Evolutionary conservation across 2,329 filamentous ascomycete species (phyloP).

Genomic region (Beauveria sp.): DNA sequence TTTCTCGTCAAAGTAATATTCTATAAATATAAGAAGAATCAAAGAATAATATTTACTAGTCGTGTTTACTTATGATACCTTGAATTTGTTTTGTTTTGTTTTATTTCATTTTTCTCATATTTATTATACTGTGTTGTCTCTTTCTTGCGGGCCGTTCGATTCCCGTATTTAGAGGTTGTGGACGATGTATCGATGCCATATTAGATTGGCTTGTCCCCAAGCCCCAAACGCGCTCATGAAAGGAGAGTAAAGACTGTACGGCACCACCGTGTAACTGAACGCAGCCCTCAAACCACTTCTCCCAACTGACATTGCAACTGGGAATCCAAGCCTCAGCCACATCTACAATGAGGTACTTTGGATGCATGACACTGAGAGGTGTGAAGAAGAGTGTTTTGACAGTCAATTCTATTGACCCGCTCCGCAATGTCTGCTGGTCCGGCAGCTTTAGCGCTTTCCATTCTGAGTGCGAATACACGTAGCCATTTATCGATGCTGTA

Average conservation of each 20-base stretch:
- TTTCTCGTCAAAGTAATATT: no score
- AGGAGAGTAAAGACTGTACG: slow-evolving; percentile 53
- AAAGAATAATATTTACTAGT: no score
- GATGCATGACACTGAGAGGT: slow-evolving; percentile 81
- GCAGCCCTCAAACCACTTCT: slow-evolving; percentile 78
- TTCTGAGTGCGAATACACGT: slow-evolving; percentile 48
- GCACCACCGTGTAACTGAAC: slow-evolving; percentile 57
- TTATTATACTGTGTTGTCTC: no score
- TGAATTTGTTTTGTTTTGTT: no score
- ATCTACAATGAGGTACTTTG: slow-evolving; percentile 74
- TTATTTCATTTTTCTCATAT: no score
- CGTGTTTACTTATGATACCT: no score
- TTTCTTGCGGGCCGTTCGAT: not conserved
- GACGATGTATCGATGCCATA: not conserved
- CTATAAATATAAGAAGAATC: no score
- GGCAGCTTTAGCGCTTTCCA: slow-evolving; percentile 65
- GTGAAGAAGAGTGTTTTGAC: slow-evolving; percentile 74
- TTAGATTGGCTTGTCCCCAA: slow-evolving; percentile 15
- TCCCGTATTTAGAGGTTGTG: not conserved
- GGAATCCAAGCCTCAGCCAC: slow-evolving; percentile 59
- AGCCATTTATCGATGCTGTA: slow-evolving; percentile 53
- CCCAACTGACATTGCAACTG: slow-evolving; percentile 81
- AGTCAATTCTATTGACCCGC: slow-evolving; percentile 55
- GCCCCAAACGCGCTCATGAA: slow-evolving; percentile 64
- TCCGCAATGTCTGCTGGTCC: slow-evolving; percentile 37